Evolutionary conservation across 345 rosid genomes (phyloP).

Genomic region (Lumnitzera racemosa): DNA sequence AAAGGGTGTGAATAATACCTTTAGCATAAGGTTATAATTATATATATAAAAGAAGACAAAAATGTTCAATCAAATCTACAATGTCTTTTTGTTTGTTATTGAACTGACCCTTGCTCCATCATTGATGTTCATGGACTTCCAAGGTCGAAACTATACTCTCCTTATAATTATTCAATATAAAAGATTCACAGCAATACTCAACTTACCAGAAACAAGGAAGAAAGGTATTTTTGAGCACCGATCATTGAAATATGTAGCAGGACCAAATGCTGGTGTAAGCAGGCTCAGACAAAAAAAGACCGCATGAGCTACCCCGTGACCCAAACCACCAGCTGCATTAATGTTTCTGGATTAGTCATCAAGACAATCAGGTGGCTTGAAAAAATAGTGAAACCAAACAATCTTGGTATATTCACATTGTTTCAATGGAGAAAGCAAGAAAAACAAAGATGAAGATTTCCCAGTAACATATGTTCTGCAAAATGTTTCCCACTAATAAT

Average conservation of each 20-base stretch:
- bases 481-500: no score
- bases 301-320: conserved; percentile 98
- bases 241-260: conserved; percentile 77
- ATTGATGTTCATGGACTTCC: no score
- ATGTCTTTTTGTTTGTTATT: no score
- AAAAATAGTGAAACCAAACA: conserved; percentile 8
- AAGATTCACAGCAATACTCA: not conserved
- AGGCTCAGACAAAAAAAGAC: conserved; percentile 95
- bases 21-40: no score
- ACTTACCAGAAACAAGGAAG: conserved; percentile 91
- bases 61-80: no score
- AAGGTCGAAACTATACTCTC: no score
- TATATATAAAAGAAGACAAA: no score
- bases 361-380: conserved; percentile 15
- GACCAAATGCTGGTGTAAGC: conserved; percentile 92
- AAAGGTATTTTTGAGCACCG: conserved; percentile 78
- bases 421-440: not conserved
- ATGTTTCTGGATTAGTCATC: conserved; percentile 10
- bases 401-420: not conserved
- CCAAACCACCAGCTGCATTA: conserved; percentile 99
- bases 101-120: no score
- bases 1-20: not conserved
- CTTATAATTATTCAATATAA: no score
- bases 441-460: no score
- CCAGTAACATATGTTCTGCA: no score